Base-by-base conservation (phyloP, 495 filamentous ascomycete genomes). In the Trypethelium eluteriae region DNA sequence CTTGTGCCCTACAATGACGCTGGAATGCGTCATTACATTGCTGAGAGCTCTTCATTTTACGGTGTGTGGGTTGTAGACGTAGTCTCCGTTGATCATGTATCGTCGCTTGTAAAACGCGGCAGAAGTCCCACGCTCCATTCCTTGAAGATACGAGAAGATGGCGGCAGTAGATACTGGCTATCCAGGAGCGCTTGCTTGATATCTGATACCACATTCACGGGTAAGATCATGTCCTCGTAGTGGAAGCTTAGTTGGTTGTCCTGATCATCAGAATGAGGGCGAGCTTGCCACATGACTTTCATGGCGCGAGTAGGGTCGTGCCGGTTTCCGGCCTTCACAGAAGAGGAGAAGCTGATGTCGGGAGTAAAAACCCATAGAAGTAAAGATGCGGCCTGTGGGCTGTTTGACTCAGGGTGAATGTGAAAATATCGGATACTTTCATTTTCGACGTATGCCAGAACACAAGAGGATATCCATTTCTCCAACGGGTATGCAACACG, bases 311-410 rank as follows among this genome's bases (percentile, higher is more conserved):
- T 73, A 2, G 76, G 66, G 49, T 78, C 71, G n/a, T 63, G 32
- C n/a, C 47, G 61, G 16, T 62, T 7, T 12, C 34, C n/a, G 12
- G 49, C 35, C 53, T 36, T 34, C 3, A 36, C 2, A 36, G 76
- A 78, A n/a, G 70, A 73, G 0, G 75, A 75, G 64, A 77, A 69
- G 10, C 53, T 69, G 12, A 78, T 64, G 53, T 75, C 71, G 16
- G 75, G 73, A 6, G 75, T 71, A 65, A 78, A 77, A 44, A 76
- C 53, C 75, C 74, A 77, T 18, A 77, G 64, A n/a, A 72, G 68
- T 14, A 72, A 59, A 32, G 62, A 36, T 14, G 32, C 7, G 14
- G 11, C 16, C 32, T 38, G 32, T 34, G 44, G 4, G 10, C 6
- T 2, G 12, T n/a, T 10, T 39, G 44, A n/a, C n/a, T 2, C 32